phyloP scores from a whole-genome alignment of 2,329 filamentous ascomycete species.

The Pseudogymnoascus sp. region DNA sequence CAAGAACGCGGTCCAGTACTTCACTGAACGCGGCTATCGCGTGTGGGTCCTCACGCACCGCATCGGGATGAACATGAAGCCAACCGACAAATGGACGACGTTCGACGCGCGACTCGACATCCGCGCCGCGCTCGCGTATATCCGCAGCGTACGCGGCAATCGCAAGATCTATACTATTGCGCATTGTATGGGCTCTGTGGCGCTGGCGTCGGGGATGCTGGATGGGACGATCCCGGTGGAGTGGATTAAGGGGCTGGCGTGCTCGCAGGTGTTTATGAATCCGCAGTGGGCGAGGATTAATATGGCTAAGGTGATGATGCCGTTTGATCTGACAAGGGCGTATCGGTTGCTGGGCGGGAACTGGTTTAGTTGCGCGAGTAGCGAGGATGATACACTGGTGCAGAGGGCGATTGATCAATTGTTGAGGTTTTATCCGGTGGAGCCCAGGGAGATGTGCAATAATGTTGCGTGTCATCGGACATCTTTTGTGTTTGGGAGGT shows the following conservation, averaged over 20 bases:
- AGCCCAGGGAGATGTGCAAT: conserved; percentile 48
- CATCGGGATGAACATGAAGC: conserved; percentile 44
- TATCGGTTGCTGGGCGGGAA: conserved; percentile 40
- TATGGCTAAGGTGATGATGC: conserved; percentile 44
- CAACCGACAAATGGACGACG: conserved; percentile 46
- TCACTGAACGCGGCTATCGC: conserved; percentile 50
- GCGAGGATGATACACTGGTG: conserved; percentile 36
- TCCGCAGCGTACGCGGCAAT: conserved; percentile 33
- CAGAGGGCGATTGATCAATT: conserved; percentile 46
- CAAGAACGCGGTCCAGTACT: conserved; percentile 56
- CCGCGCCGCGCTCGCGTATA: conserved; percentile 43
- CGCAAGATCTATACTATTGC: conserved; percentile 46
- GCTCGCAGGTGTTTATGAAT: conserved; percentile 56
- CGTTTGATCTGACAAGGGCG: conserved; percentile 33
- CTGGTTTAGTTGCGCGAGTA: conserved; percentile 47
- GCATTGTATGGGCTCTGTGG: conserved; percentile 57
- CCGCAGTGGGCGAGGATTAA: conserved; percentile 49
- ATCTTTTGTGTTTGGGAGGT: conserved; percentile 51
- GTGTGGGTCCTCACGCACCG: conserved; percentile 50
- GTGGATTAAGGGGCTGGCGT: conserved; percentile 51
- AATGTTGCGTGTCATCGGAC: conserved; percentile 53
- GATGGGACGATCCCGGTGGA: conserved; percentile 48
- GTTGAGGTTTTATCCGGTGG: conserved; percentile 48
- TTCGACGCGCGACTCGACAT: conserved; percentile 53
- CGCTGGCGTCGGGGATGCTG: conserved; percentile 48